Evolutionary conservation across 192 early-diverging fungal genomes (phyloP), one percentile per base, ranked within the genome.

Genomic region (Coemansia sp.): DNA sequence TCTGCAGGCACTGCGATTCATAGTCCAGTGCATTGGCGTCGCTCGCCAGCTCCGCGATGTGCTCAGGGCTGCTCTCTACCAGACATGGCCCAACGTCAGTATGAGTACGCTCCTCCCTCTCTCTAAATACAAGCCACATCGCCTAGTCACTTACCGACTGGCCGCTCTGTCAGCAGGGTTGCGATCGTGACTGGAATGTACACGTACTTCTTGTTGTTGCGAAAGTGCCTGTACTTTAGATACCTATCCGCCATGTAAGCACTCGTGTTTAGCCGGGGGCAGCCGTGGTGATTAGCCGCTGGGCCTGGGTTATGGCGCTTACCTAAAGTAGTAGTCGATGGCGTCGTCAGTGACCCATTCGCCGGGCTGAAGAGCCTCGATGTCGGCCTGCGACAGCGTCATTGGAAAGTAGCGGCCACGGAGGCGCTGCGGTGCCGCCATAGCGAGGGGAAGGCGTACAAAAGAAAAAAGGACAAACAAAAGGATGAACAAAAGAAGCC

Each of bases 281-380:
- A n/a, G n/a, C n/a, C n/a, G n/a, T n/a, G n/a, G n/a, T n/a, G n/a
- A n/a, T n/a, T n/a, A n/a, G n/a, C n/a, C n/a, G n/a, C n/a, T n/a
- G n/a, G n/a, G n/a, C n/a, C n/a, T n/a, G n/a, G n/a, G n/a, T n/a
- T n/a, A n/a, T n/a, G n/a, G n/a, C n/a, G 12, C 52, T 37, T 55
- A 55, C 56, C 56, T 43, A 41, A 64, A 71, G 56, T 71, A 71
- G 52, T 64, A 71, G 44, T 71, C 67, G 17, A 71, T 71, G 19
- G 52, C 60, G 18, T 71, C 67, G 52, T 71, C 67, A 5, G 67
- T 71, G 13, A 71, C 52, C 67, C 67, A 71, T 30, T 64, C 56
- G n/a, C 60, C 60, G 0, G 67, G 67, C 43, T 49, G 31, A 1
- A 71, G 56, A 2, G 67, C 60, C 5, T 71, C 67, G 31, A 71